Conservation (phyloP, 2,329 filamentous ascomycete species). For the Fusarium sp. region DNA sequence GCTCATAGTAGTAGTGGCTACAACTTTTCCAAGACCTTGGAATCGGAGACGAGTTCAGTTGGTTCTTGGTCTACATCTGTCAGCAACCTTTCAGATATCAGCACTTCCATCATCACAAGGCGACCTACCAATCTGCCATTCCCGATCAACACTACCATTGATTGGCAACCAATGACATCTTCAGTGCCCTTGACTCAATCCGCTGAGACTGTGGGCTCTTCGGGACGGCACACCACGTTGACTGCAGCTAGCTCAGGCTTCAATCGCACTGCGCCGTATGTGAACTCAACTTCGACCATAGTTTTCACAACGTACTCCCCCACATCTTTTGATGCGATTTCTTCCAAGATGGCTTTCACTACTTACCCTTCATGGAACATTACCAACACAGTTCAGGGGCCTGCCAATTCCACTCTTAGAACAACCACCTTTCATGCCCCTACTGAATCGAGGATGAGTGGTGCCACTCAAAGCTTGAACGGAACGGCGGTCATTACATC, state of each 20-base stretch:
- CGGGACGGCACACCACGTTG: neutral
- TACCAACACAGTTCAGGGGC: slow-evolving; percentile 9
- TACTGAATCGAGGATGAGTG: slow-evolving; percentile 9
- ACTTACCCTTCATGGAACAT: slow-evolving; percentile 4
- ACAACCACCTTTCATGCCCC: neutral
- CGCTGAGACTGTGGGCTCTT: neutral
- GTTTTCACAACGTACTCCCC: neutral
- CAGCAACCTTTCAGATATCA: slow-evolving; percentile 8
- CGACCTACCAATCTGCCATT: slow-evolving; percentile 25
- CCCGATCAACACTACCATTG: slow-evolving; percentile 24
- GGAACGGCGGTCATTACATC: slow-evolving; percentile 2
- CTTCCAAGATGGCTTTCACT: slow-evolving; percentile 9
- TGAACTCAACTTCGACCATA: slow-evolving; percentile 31
- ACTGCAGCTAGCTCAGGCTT: slow-evolving; percentile 11
- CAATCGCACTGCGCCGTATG: slow-evolving; percentile 23
- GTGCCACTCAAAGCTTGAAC: neutral
- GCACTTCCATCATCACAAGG: slow-evolving; percentile 19
- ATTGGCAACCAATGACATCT: slow-evolving; percentile 14
- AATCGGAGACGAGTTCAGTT: neutral
- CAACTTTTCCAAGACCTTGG: slow-evolving; percentile 19
- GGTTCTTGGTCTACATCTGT: slow-evolving; percentile 3
- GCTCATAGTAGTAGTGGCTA: slow-evolving; percentile 24
- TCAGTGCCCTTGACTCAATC: neutral
- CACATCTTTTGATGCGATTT: neutral
- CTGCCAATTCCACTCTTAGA: slow-evolving; percentile 11